A percentile compares a stretch with the other conserved stretches of the same genome.
phyloP scores from a whole-genome alignment of 2,329 filamentous ascomycete genomes.

The Aspergillus fumigatus region DNA sequence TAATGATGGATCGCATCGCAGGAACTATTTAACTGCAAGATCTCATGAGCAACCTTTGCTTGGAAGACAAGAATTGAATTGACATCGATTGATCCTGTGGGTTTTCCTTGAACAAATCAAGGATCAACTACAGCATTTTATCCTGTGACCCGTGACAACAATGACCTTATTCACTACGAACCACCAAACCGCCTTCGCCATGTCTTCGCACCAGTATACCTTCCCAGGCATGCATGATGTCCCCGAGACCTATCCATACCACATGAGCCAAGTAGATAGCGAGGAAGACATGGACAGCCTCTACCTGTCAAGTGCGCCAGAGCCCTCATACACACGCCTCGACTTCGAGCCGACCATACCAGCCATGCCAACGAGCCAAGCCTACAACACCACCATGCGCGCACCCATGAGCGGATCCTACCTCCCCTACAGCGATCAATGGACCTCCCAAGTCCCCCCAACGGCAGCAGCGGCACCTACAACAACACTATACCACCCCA shows the following conservation, averaged over 20 bases:
- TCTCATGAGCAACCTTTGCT: background rate
- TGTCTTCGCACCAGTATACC: background rate
- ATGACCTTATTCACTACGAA: background rate
- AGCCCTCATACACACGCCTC: background rate
- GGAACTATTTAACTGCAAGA: background rate
- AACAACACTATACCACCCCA: background rate
- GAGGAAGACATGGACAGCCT: background rate
- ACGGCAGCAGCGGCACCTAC: background rate
- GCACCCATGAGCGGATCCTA: background rate
- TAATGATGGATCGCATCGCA: background rate
- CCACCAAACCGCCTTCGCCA: background rate
- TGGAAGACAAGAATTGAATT: background rate
- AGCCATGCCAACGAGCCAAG: background rate
- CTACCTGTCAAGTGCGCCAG: background rate
- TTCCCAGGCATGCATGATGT: background rate
- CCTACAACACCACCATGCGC: background rate
- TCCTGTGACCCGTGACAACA: background rate
- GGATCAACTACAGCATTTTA: background rate
- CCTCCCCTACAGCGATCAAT: background rate
- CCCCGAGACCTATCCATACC: background rate
- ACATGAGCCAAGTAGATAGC: background rate
- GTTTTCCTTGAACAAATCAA: background rate
- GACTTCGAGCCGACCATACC: background rate
- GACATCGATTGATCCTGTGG: background rate
- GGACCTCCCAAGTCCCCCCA: background rate